Conservation (phyloP, 1,284 basidiomycete species). For the Ceratobasidium sp. region DNA sequence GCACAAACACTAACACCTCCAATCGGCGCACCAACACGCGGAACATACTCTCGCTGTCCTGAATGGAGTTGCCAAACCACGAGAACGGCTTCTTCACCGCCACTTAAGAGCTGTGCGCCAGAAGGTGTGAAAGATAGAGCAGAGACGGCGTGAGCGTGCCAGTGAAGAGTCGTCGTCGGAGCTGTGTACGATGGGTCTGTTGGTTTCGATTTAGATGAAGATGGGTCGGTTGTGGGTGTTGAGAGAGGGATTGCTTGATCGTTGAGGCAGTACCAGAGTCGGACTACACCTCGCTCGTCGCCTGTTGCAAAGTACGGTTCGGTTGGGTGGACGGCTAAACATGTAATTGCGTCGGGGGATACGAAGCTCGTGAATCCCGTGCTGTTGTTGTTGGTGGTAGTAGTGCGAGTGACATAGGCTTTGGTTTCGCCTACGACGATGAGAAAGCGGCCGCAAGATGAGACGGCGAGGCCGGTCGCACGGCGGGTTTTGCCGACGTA, state of each 20-base stretch:
- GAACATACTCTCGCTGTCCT: constrained; percentile 90
- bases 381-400: constrained; percentile 50
- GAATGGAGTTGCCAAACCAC: constrained; percentile 95
- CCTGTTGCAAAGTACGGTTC: constrained; percentile 97
- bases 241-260: constrained; percentile 59
- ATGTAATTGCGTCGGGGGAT: constrained; percentile 82
- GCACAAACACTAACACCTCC: constrained; percentile 72
- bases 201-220: constrained; percentile 52
- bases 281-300: constrained; percentile 85
- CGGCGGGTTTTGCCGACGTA: constrained; percentile 78
- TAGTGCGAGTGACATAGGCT: constrained; percentile 78
- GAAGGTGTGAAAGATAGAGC: constrained; percentile 90
- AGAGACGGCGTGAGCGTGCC: constrained; percentile 97
- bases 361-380: constrained; percentile 84
- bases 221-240: constrained; percentile 54
- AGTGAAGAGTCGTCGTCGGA: constrained; percentile 90
- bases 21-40: constrained; percentile 90
- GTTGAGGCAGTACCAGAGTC: constrained; percentile 92
- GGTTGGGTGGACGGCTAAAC: constrained; percentile 88
- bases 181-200: constrained; percentile 77
- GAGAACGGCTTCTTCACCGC: constrained; percentile 94
- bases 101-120: constrained; percentile 93
- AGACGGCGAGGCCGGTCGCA: constrained; percentile 75
- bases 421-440: constrained; percentile 85
- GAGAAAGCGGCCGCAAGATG: constrained; percentile 84